Percentiles rank a stretch among this genome's conserved stretches.
Evolutionary conservation across 2,329 filamentous ascomycete species (phyloP).

Genomic region (Pseudogymnoascus sp.): DNA sequence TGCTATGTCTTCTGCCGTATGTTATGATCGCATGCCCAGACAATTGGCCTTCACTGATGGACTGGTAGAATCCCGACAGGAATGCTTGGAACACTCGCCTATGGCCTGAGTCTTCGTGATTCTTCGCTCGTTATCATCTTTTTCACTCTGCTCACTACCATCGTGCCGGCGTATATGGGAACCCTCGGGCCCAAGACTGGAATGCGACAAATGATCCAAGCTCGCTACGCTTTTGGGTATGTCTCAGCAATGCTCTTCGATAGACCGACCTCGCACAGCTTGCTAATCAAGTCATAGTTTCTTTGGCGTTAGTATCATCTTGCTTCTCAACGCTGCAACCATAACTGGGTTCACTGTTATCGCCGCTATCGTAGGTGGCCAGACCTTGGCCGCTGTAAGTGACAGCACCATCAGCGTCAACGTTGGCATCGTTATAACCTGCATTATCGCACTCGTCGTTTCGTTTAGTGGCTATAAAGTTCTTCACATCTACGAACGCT

Average conservation of each 20-base stretch:
- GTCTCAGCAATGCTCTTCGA: neutral
- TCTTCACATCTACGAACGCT: constrained; percentile 52
- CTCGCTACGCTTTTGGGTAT: constrained; percentile 55
- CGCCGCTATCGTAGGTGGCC: constrained; percentile 54
- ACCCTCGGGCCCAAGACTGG: constrained; percentile 56
- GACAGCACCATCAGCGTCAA: constrained; percentile 42
- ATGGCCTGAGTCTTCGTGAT: constrained; percentile 50
- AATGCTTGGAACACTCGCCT: constrained; percentile 52
- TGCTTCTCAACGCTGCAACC: constrained; percentile 56
- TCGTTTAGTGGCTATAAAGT: constrained; percentile 56
- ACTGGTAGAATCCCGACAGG: constrained; percentile 51
- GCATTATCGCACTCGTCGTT: constrained; percentile 49
- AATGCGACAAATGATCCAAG: constrained; percentile 60
- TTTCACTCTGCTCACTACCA: constrained; percentile 50
- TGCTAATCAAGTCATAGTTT: constrained; percentile 31
- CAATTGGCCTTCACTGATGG: neutral
- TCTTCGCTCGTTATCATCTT: constrained; percentile 55
- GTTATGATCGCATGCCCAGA: neutral
- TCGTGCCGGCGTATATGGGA: constrained; percentile 50
- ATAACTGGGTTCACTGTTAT: constrained; percentile 58
- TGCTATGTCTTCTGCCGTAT: constrained; percentile 51
- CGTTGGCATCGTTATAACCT: constrained; percentile 56
- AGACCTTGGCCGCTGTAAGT: constrained; percentile 50
- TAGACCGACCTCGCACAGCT: constrained; percentile 13
- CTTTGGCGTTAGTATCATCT: constrained; percentile 52